phyloP scores from a whole-genome alignment of 176 grass and related monocot species.

The Urochloa ruziziensis region DNA sequence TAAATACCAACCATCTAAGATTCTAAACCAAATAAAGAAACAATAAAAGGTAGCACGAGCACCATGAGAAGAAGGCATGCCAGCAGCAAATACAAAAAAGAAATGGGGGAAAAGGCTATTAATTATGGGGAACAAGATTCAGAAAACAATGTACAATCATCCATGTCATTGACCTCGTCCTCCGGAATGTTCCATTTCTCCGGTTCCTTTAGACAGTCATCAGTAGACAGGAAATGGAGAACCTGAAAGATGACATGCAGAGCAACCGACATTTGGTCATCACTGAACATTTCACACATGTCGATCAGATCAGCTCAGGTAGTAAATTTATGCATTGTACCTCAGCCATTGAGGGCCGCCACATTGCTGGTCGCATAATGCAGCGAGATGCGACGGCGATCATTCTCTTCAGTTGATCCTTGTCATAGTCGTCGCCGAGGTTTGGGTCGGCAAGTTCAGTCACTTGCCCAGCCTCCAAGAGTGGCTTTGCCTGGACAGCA shows the following conservation, averaged over 20 bases:
- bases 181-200: conserved; percentile 86
- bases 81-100: conserved; percentile 4
- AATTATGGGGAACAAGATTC: conserved; percentile 42
- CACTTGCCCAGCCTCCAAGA: conserved; percentile 75
- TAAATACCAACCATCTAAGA: conserved; percentile 14
- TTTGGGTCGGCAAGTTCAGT: conserved; percentile 68
- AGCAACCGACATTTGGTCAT: background rate
- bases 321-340: conserved; percentile 27
- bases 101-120: background rate
- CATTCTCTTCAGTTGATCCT: conserved; percentile 65
- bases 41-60: background rate
- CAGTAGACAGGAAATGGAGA: conserved; percentile 58
- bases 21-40: background rate
- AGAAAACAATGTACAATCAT: conserved; percentile 57
- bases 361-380: conserved; percentile 74
- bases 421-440: conserved; percentile 62
- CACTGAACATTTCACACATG: background rate
- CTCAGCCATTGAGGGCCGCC: conserved; percentile 80
- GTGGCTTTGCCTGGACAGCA: conserved; percentile 70
- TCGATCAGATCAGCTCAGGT: background rate
- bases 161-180: conserved; percentile 65
- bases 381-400: conserved; percentile 61
- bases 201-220: conserved; percentile 50
- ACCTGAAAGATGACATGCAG: conserved; percentile 39
- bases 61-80: conserved; percentile 23